Percentiles rank a stretch among this genome's conserved stretches.
Conservation (phyloP, 2,329 filamentous ascomycete genomes). For the Clonostachys sp. region DNA sequence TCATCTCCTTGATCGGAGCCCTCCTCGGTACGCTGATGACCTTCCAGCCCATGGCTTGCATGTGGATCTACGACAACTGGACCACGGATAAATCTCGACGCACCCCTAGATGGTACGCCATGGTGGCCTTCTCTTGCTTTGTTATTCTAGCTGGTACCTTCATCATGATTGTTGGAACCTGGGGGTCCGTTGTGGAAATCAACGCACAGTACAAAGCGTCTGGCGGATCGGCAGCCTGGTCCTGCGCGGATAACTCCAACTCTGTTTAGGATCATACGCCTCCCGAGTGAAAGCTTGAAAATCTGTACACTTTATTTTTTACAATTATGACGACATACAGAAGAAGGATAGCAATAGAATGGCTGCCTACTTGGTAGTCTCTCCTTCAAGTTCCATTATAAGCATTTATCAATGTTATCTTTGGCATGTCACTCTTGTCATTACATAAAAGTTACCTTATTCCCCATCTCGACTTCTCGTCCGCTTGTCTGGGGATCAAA, state of each 20-base stretch:
- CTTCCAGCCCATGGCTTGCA: slow-evolving; percentile 22
- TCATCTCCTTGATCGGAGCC: slow-evolving; percentile 18
- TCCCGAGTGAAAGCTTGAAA: too few relatives aligned
- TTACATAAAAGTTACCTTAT: too few relatives aligned
- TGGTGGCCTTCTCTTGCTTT: slow-evolving; percentile 7
- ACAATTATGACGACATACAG: background rate
- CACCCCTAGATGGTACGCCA: background rate
- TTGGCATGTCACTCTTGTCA: too few relatives aligned
- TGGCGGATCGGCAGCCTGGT: slow-evolving; percentile 29
- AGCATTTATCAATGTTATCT: too few relatives aligned
- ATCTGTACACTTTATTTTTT: too few relatives aligned
- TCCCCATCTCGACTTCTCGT: too few relatives aligned
- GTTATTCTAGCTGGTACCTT: slow-evolving; percentile 19
- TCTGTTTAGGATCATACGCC: slow-evolving; percentile 3
- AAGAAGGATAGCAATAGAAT: background rate
- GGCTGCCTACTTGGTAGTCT: too few relatives aligned
- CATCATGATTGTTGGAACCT: slow-evolving; percentile 36
- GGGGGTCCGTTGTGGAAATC: slow-evolving; percentile 30
- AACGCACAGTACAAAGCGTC: slow-evolving; percentile 23
- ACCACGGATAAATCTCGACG: background rate
- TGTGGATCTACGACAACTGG: slow-evolving; percentile 40
- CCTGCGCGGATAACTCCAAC: slow-evolving; percentile 36
- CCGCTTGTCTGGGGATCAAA: too few relatives aligned
- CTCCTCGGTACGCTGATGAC: slow-evolving; percentile 17
- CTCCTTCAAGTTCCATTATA: too few relatives aligned